A percentile compares a stretch with the other conserved stretches of the same genome.
Evolutionary conservation across 129 eudicot species (phyloP).

Genomic region (Flaveria sonorensis): DNA sequence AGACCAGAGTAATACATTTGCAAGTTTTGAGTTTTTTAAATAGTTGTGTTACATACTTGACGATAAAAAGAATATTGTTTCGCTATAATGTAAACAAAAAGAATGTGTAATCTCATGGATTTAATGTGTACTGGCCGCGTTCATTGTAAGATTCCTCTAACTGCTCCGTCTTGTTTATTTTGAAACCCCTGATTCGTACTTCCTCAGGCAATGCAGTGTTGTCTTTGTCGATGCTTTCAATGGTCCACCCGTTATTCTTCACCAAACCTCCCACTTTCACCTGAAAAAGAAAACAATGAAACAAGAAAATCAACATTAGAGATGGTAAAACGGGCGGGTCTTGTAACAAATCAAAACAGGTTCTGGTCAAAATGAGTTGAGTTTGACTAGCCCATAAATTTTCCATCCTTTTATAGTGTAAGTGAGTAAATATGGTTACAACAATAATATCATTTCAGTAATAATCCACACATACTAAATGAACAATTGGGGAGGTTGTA

Average conservation of each 20-base stretch:
- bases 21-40: not conserved
- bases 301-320: no score
- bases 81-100: not conserved
- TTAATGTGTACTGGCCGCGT: constrained; percentile 65
- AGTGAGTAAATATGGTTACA: not conserved
- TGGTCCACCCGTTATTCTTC: constrained; percentile 74
- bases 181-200: constrained; percentile 86
- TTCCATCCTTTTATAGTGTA: not conserved
- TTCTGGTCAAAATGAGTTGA: not conserved
- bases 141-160: constrained; percentile 54
- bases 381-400: not conserved
- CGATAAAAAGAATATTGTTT: not conserved
- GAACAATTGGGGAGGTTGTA: not conserved
- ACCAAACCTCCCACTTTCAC: constrained; percentile 76
- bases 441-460: constrained; percentile 5
- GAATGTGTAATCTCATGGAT: constrained; percentile 42
- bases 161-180: constrained; percentile 79
- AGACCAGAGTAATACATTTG: constrained; percentile 42
- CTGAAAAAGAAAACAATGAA: constrained; percentile 30
- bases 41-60: not conserved
- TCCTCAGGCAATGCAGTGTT: constrained; percentile 64
- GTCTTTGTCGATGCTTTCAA: constrained; percentile 70
- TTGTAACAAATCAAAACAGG: not conserved
- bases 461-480: not conserved
- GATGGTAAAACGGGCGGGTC: not conserved